Evolutionary conservation across 2,329 filamentous ascomycete species (phyloP).

Genomic region (Trichoderma lentiforme): DNA sequence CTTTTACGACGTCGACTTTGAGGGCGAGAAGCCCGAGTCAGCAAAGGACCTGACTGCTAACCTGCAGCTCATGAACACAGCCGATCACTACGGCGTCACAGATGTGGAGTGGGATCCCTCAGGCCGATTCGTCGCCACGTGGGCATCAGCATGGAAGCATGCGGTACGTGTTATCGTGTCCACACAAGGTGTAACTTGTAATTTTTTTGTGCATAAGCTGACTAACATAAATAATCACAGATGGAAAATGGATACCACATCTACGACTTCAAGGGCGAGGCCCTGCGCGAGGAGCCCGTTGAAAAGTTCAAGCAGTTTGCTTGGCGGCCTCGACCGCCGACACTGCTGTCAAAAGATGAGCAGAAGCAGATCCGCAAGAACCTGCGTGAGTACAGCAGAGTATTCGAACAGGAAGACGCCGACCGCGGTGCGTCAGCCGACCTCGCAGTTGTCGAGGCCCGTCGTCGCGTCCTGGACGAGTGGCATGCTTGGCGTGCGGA

Average conservation of each 20-base stretch:
- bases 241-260: constrained; percentile 99
- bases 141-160: constrained; percentile 94
- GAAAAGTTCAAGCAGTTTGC: constrained; percentile 98
- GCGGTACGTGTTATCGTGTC: constrained; percentile 58
- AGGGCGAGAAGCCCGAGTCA: constrained; percentile 89
- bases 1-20: constrained; percentile 97
- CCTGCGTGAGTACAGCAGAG: constrained; percentile 89
- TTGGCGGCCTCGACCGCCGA: constrained; percentile 88
- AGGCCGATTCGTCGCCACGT: constrained; percentile 88
- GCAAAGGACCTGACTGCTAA: constrained; percentile 95
- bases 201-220: not conserved
- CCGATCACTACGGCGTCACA: constrained; percentile 95
- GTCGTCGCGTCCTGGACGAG: constrained; percentile 78
- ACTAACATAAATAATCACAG: constrained; percentile 41
- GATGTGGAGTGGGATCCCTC: constrained; percentile 98
- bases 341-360: constrained; percentile 93
- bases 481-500: constrained; percentile 82
- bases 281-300: constrained; percentile 83
- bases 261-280: constrained; percentile 91
- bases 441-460: constrained; percentile 85
- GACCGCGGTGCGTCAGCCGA: constrained; percentile 93
- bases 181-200: not conserved
- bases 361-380: constrained; percentile 98
- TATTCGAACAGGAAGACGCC: constrained; percentile 92
- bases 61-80: constrained; percentile 88